A percentile compares a stretch with the other conserved stretches of the same genome.
Conservation (phyloP, 2,329 filamentous ascomycete species). For the Raffaelea deltoideospora region DNA sequence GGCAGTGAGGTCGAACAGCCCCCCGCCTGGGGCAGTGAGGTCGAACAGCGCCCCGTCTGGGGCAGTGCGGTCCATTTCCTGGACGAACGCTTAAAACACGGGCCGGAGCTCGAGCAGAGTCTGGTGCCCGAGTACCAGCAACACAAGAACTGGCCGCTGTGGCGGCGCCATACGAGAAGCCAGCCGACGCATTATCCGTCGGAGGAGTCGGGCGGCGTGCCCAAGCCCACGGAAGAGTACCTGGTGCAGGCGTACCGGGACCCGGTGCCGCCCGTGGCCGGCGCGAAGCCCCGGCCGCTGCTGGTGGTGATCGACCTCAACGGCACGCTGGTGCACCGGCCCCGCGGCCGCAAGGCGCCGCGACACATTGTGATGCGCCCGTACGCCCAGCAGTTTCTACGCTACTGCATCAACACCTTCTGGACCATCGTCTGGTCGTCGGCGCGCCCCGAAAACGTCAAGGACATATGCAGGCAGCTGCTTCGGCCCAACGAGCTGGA, state of each 20-base stretch:
- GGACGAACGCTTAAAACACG: too few relatives aligned
- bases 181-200: too few relatives aligned
- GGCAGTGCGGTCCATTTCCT: too few relatives aligned
- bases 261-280: constrained; percentile 10
- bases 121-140: too few relatives aligned
- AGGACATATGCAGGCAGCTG: constrained; percentile 48
- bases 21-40: too few relatives aligned
- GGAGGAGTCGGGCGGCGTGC: constrained; percentile 38
- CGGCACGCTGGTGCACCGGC: constrained; percentile 71
- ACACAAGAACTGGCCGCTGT: too few relatives aligned
- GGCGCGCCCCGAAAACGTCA: constrained; percentile 58
- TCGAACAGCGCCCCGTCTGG: too few relatives aligned
- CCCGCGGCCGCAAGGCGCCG: constrained; percentile 27
- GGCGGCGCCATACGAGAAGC: too few relatives aligned
- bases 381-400: constrained; percentile 51
- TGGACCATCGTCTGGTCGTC: constrained; percentile 85
- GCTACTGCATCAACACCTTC: constrained; percentile 60
- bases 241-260: constrained; percentile 33
- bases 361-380: constrained; percentile 51
- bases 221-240: constrained; percentile 46
- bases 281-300: constrained; percentile 41
- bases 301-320: constrained; percentile 87
- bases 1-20: too few relatives aligned
- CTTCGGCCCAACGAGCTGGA: constrained; percentile 21
- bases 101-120: too few relatives aligned